Evolutionary conservation across 2,329 filamentous ascomycete genomes (phyloP).

Genomic region (Aspergillus fumigatus): DNA sequence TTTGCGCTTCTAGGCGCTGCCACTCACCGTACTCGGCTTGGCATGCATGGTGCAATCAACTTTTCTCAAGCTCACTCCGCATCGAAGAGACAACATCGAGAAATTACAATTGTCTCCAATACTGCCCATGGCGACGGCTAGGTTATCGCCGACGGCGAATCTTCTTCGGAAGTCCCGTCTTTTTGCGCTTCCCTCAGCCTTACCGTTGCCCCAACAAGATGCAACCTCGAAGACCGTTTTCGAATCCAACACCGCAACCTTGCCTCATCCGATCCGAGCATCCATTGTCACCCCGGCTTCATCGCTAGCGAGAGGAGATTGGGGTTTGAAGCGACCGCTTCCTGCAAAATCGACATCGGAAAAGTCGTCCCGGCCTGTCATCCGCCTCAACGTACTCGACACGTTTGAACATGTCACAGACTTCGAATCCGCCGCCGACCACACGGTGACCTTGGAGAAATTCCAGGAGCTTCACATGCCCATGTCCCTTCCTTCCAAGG

Average conservation of each 20-base stretch:
- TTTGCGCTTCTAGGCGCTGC: slow-evolving; percentile 17
- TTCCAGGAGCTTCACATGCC: slow-evolving; percentile 78
- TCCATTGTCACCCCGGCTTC: slow-evolving; percentile 72
- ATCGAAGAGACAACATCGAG: slow-evolving; percentile 10
- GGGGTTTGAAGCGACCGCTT: slow-evolving; percentile 84
- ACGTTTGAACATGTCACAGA: slow-evolving; percentile 85
- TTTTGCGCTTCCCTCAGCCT: slow-evolving; percentile 76
- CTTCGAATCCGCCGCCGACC: slow-evolving; percentile 76
- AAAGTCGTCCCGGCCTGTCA: slow-evolving; percentile 64
- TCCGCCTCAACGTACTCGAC: slow-evolving; percentile 75
- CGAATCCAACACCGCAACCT: slow-evolving; percentile 66
- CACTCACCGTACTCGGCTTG: slow-evolving; percentile 22
- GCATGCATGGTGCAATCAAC: slow-evolving; percentile 24
- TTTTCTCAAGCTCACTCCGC: slow-evolving; percentile 26
- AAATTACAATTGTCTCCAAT: slow-evolving; percentile 17
- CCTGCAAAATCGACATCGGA: slow-evolving; percentile 70
- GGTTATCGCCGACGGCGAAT: slow-evolving; percentile 56
- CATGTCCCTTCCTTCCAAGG: slow-evolving; percentile 50
- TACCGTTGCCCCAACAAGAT: slow-evolving; percentile 57
- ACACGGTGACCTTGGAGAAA: slow-evolving; percentile 75
- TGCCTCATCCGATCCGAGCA: slow-evolving; percentile 74
- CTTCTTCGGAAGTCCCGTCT: slow-evolving; percentile 83
- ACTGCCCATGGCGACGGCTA: slow-evolving; percentile 40
- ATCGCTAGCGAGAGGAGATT: slow-evolving; percentile 75
- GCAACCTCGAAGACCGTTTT: slow-evolving; percentile 46